phyloP scores from a whole-genome alignment of 116 monocot species.

The Papilionanthe hybrid region DNA sequence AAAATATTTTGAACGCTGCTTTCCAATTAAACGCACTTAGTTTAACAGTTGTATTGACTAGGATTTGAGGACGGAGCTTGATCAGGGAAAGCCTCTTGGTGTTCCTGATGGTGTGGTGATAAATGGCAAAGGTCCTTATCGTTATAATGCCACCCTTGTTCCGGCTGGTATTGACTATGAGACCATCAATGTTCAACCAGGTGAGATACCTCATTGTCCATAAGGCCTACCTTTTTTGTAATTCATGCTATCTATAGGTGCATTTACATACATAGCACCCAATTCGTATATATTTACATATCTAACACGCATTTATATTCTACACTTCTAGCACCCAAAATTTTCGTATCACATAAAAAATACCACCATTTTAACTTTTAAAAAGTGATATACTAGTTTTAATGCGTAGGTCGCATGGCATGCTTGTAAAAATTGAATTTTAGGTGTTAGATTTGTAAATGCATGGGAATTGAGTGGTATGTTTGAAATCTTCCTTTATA shows the following conservation, averaged over 20 bases:
- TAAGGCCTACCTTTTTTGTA: background rate
- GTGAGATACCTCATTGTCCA: conserved; percentile 24
- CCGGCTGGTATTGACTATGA: conserved; percentile 71
- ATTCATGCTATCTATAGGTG: too few relatives aligned
- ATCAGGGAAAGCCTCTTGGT: conserved; percentile 77
- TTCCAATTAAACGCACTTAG: conserved; percentile 1
- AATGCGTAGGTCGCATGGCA: too few relatives aligned
- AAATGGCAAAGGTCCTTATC: conserved; percentile 89
- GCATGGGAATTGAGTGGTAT: too few relatives aligned
- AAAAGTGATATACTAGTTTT: too few relatives aligned
- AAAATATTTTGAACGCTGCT: background rate
- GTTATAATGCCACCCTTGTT: conserved; percentile 70
- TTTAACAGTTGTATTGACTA: conserved; percentile 17
- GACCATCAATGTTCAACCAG: conserved; percentile 75
- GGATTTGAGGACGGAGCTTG: conserved; percentile 78
- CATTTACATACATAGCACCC: too few relatives aligned
- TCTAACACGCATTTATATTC: too few relatives aligned
- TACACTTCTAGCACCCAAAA: too few relatives aligned
- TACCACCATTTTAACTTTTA: too few relatives aligned
- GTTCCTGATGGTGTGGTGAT: conserved; percentile 90
- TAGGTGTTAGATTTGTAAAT: too few relatives aligned
- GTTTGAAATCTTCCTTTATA: background rate
- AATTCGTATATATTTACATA: too few relatives aligned
- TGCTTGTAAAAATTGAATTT: too few relatives aligned
- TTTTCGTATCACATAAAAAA: too few relatives aligned